Evolutionary conservation across 2,329 filamentous ascomycete species (phyloP), one percentile per base, ranked within the genome.

Genomic region (Microascus cirrosus): DNA sequence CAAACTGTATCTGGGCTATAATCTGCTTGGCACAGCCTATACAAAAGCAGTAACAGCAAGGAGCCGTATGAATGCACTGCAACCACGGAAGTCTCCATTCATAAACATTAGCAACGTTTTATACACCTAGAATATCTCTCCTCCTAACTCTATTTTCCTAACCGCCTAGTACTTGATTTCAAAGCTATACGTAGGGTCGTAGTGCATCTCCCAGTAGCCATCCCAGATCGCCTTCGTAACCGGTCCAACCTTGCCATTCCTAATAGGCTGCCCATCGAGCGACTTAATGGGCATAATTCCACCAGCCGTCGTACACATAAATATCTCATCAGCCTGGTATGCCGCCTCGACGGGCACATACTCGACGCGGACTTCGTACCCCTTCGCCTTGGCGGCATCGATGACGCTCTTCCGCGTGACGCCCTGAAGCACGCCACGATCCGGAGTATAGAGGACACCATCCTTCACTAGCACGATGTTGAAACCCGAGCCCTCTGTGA

Each of bases 281-380:
- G 57, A 60, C 0, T 74, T 77, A 28, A 80, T 77, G 0, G 77
- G 77, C 77, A 80, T 80, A 20, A 80, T 71, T 0, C 77, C 77
- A 1, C 77, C 77, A 0, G 77, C 77, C 15, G 77, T 80, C 0
- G 77, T 80, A 60, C 71, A 78, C 76, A 79, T 78, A 34, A 80
- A 73, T 4, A 79, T 70, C 66, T 80, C 77, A 58, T 80, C 77
- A 0, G 68, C 65, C 7, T 70, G 55, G 53, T 77, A 79, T 0
- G 66, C 69, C 39, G 68, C 11, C 15, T 74, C 68, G 0, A 76
- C 65, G 0, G 75, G 75, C 3, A 79, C 73, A 28, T 68, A 59
- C 62, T 77, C 72, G 32, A 73, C 57, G 3, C 67, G 69, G 5
- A 74, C 65, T 28, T 72, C 68, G 42, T 73, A 60, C 0, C 68